Evolutionary conservation across 441 rosid species (phyloP).

Genomic region (Erodium chrysanthum): DNA sequence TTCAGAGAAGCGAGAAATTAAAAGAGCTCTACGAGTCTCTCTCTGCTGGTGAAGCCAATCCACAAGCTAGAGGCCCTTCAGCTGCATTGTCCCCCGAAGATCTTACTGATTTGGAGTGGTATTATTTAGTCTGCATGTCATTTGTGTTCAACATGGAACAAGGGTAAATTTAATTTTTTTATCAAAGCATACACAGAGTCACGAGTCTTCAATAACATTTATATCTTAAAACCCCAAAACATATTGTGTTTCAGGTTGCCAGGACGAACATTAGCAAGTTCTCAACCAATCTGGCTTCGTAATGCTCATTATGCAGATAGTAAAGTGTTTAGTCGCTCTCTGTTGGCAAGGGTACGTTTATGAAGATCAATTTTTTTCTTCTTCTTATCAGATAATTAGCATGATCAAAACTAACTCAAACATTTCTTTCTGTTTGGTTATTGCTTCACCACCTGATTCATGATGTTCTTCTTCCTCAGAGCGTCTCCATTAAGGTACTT

Average conservation of each 20-base stretch:
- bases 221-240: no score
- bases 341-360: slow-evolving; percentile 64
- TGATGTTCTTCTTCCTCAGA: slow-evolving; percentile 28
- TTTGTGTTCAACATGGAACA: slow-evolving; percentile 67
- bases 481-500: slow-evolving; percentile 65
- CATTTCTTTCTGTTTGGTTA: slow-evolving; percentile 9
- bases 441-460: slow-evolving; percentile 15
- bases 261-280: slow-evolving; percentile 59
- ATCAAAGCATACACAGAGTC: no score
- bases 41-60: slow-evolving; percentile 45
- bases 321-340: slow-evolving; percentile 77
- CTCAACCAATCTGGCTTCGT: slow-evolving; percentile 62
- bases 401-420: slow-evolving; percentile 3
- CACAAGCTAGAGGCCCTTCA: slow-evolving; percentile 61
- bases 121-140: slow-evolving; percentile 93
- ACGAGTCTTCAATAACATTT: no score
- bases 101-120: slow-evolving; percentile 93
- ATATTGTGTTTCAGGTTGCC: slow-evolving; percentile 45
- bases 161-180: slow-evolving; percentile 41
- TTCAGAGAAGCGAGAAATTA: slow-evolving; percentile 82
- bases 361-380: not conserved
- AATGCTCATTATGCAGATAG: slow-evolving; percentile 72
- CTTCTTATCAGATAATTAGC: not conserved
- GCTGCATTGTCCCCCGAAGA: slow-evolving; percentile 88
- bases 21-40: slow-evolving; percentile 74